Conservation (phyloP, 331 rosid species). For the Cydonia oblonga region DNA sequence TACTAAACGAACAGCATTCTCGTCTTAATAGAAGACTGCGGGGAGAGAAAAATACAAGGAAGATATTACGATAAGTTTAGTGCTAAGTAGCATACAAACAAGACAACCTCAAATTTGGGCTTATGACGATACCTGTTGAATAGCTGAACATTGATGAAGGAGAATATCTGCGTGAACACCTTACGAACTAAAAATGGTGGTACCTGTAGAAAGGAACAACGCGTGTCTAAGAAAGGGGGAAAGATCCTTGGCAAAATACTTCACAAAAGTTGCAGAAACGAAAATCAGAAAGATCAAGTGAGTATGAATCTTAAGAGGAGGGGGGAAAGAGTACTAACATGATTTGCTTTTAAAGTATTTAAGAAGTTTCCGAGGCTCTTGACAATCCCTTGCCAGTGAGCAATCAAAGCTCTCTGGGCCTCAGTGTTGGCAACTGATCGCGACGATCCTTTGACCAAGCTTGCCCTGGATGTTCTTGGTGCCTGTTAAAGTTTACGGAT, state of each 20-base stretch:
- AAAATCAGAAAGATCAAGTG: no score
- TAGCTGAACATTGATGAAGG: constrained; percentile 83
- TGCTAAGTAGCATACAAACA: constrained; percentile 1
- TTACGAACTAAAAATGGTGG: constrained; percentile 85
- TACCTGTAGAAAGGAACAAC: constrained; percentile 40
- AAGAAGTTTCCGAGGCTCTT: constrained; percentile 70
- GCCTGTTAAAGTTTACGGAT: constrained; percentile 32
- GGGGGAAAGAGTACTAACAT: constrained; percentile 46
- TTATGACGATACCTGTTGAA: constrained; percentile 58
- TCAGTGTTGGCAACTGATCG: constrained; percentile 63
- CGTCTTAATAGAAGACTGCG: constrained; percentile 75
- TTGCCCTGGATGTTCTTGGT: constrained; percentile 84
- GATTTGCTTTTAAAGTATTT: constrained; percentile 56
- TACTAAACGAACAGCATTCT: constrained; percentile 88
- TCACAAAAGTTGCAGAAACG: no score
- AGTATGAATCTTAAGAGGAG: no score
- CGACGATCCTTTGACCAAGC: constrained; percentile 80
- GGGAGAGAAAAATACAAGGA: not conserved
- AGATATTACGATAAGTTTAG: not conserved
- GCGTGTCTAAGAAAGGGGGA: not conserved
- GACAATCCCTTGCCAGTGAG: constrained; percentile 87
- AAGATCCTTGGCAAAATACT: no score
- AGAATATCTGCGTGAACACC: constrained; percentile 80
- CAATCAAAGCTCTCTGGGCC: constrained; percentile 75
- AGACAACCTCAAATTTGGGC: constrained; percentile 2